Percentiles rank a stretch among this genome's conserved stretches.
Evolutionary conservation across 345 rosid species (phyloP).

Genomic region (Melaleuca quinquenervia): DNA sequence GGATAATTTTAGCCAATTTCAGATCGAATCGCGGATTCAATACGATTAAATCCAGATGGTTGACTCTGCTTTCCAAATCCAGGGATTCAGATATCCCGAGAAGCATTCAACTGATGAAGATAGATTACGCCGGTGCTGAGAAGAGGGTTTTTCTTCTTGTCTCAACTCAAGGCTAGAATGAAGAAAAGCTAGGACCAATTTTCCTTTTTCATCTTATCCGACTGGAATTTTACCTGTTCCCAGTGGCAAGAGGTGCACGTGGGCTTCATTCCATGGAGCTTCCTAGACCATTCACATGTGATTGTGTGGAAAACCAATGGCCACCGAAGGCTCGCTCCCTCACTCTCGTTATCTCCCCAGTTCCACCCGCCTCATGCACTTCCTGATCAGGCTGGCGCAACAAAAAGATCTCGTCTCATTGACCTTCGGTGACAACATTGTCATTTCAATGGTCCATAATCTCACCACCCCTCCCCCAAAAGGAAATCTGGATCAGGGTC

Average conservation of each 20-base stretch:
- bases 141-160: neutral
- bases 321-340: neutral
- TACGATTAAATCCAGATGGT: neutral
- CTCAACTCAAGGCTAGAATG: neutral
- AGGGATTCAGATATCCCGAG: neutral
- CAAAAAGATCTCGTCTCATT: neutral
- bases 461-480: neutral
- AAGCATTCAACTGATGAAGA: neutral
- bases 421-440: neutral
- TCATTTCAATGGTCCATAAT: neutral
- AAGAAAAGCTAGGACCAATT: neutral
- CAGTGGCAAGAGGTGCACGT: neutral
- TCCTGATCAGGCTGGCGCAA: neutral
- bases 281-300: neutral
- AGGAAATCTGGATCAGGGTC: neutral
- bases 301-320: neutral
- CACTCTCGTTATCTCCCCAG: neutral
- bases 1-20: neutral
- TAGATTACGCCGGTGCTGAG: neutral
- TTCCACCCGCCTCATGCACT: neutral
- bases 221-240: neutral
- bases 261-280: neutral
- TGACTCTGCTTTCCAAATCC: neutral
- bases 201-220: neutral
- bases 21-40: neutral